phyloP scores from a whole-genome alignment of 148 eudicot genomes.

The Polygonum maritimum region DNA sequence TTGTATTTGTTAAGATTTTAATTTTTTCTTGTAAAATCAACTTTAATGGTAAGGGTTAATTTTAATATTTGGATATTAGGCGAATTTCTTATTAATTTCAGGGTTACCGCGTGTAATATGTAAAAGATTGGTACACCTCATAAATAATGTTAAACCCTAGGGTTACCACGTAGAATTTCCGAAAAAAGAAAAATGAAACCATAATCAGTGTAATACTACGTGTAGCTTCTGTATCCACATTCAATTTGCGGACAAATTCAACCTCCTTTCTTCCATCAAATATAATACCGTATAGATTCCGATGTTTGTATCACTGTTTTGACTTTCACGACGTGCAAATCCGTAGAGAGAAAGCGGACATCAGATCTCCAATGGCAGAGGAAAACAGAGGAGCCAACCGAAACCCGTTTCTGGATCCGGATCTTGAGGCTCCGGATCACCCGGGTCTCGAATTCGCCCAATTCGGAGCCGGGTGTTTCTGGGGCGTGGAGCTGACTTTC shows the following conservation, averaged over 20 bases:
- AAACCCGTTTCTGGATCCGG: conserved; percentile 66
- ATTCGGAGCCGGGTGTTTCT: conserved; percentile 92
- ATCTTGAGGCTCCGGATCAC: conserved; percentile 33
- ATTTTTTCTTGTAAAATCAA: too few species aligned
- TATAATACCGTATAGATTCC: not conserved
- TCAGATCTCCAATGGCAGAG: conserved; percentile 11
- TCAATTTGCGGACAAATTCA: not conserved
- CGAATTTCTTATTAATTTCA: too few species aligned
- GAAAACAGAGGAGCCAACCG: conserved; percentile 7
- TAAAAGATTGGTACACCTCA: too few species aligned
- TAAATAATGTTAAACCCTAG: too few species aligned
- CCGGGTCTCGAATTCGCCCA: conserved; percentile 75
- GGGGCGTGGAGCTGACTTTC: conserved; percentile 90
- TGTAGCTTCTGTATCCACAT: not conserved
- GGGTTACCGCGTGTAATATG: too few species aligned
- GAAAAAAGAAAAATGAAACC: not conserved
- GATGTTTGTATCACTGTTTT: not conserved
- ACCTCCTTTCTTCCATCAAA: not conserved
- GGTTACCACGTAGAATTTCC: too few species aligned
- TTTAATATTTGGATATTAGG: too few species aligned
- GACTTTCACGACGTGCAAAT: not conserved
- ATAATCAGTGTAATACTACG: not conserved
- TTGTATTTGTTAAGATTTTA: too few species aligned
- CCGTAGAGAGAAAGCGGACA: not conserved
- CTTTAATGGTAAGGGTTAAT: too few species aligned